These are phyloP conservation scores for Cocos nucifera DNA, from an alignment of 176 grass and related monocot species.

Conservation along the genomic window DNA sequence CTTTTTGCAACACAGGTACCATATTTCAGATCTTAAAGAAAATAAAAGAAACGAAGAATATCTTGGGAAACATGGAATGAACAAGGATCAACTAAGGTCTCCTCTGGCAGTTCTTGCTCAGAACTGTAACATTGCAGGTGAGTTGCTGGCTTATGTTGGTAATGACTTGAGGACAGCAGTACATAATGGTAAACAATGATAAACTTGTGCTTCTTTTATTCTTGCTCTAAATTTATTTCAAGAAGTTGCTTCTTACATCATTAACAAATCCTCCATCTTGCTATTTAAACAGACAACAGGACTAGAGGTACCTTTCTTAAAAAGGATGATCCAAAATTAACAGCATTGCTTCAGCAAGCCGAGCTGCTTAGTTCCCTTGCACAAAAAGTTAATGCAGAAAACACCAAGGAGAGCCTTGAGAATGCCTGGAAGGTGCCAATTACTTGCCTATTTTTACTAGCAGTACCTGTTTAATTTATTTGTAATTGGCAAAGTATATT, in stretches of 20 bases:
- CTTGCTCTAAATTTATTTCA: constrained; percentile 5
- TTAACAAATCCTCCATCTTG: not conserved
- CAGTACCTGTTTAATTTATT: no score
- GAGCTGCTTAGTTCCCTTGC: constrained; percentile 82
- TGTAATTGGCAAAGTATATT: not conserved
- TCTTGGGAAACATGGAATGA: constrained; percentile 27
- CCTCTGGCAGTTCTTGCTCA: constrained; percentile 53
- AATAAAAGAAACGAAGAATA: constrained; percentile 27
- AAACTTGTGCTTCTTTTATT: constrained; percentile 10
- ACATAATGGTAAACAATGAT: constrained; percentile 9
- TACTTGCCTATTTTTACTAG: not conserved
- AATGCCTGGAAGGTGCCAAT: constrained; percentile 84
- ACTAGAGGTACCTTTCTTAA: constrained; percentile 49
- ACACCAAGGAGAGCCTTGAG: constrained; percentile 65
- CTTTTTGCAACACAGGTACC: constrained; percentile 32
- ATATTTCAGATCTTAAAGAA: constrained; percentile 40
- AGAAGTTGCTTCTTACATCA: no score
- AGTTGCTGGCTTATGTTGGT: constrained; percentile 18
- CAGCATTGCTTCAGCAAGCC: constrained; percentile 74
- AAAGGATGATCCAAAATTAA: constrained; percentile 78
- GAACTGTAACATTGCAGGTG: constrained; percentile 23
- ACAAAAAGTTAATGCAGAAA: constrained; percentile 66
- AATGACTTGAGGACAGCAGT: constrained; percentile 17
- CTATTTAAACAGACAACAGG: constrained; percentile 27
- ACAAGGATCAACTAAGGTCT: constrained; percentile 29